Conservation (phyloP, 1,284 basidiomycete species). For the Rhizoctonia solani region DNA sequence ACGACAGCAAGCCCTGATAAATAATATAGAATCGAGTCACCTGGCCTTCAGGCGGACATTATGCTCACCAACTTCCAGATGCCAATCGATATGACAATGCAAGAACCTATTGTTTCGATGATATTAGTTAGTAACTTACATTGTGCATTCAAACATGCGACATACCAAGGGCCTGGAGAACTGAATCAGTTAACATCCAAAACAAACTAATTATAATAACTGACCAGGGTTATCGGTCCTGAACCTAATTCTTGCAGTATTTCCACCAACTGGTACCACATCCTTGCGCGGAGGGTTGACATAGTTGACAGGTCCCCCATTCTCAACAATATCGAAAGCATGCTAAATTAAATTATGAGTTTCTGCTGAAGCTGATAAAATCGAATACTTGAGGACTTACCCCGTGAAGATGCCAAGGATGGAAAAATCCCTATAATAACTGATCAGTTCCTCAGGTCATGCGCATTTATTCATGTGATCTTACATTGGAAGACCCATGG, state of each 20-base stretch:
- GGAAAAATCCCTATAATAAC: conserved; percentile 14
- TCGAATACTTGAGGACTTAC: not conserved
- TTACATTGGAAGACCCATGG: conserved; percentile 10
- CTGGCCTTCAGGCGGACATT: not conserved
- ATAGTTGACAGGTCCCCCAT: conserved; percentile 48
- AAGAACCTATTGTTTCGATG: conserved; percentile 44
- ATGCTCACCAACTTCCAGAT: conserved; percentile 44
- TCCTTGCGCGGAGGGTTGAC: conserved; percentile 49
- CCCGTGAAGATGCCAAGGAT: conserved; percentile 33
- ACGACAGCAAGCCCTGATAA: conserved; percentile 48
- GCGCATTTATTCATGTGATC: not conserved
- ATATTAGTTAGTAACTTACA: not conserved
- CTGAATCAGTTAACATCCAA: not conserved
- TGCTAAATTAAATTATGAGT: conserved; percentile 38
- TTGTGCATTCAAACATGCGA: not conserved
- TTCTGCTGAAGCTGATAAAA: not conserved
- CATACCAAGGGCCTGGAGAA: conserved; percentile 47
- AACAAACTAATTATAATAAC: not conserved
- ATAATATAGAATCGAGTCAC: not conserved
- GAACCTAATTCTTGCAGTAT: conserved; percentile 50
- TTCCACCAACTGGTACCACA: conserved; percentile 43
- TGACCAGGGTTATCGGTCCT: conserved; percentile 52
- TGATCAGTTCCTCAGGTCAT: not conserved
- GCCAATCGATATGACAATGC: conserved; percentile 56
- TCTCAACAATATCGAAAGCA: conserved; percentile 48